phyloP scores from a whole-genome alignment of 2,329 filamentous ascomycete genomes.

The Paecilomyces dactylethromorphus region DNA sequence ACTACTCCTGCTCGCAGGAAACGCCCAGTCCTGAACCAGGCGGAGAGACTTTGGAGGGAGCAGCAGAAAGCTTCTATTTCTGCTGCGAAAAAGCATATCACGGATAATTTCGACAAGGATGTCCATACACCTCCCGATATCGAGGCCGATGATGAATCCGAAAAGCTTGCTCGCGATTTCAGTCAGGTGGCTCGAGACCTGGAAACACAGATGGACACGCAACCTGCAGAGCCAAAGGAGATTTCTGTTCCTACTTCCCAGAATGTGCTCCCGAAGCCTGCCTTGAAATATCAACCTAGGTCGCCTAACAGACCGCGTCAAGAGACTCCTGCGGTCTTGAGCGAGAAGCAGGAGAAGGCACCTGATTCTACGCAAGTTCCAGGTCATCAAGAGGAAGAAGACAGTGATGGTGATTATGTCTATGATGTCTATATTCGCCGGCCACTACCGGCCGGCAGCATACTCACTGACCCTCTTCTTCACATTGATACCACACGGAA shows the following conservation, averaged over 20 bases:
- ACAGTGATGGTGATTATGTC: conserved; percentile 43
- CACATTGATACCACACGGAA: conserved; percentile 23
- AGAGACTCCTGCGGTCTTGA: conserved; percentile 4
- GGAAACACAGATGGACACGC: conserved; percentile 21
- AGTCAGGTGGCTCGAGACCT: conserved; percentile 38
- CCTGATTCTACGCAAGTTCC: conserved; percentile 1
- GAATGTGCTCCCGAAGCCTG: conserved; percentile 16
- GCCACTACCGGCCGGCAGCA: conserved; percentile 25
- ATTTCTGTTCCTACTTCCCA: conserved; percentile 3
- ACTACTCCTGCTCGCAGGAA: conserved; percentile 20
- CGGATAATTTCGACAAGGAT: conserved; percentile 28
- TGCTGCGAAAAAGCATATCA: conserved; percentile 28
- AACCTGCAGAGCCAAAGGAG: conserved; percentile 9
- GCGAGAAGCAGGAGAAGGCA: background rate
- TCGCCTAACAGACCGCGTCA: conserved; percentile 22
- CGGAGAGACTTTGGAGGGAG: conserved; percentile 32
- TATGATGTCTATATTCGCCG: conserved; percentile 57
- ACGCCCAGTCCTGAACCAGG: conserved; percentile 34
- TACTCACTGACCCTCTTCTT: conserved; percentile 28
- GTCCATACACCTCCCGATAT: conserved; percentile 25
- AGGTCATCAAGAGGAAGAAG: conserved; percentile 2
- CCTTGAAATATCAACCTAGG: conserved; percentile 31
- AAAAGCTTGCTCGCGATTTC: conserved; percentile 35
- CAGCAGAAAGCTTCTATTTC: conserved; percentile 26
- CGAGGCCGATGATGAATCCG: conserved; percentile 37